Evolutionary conservation across 257 asterid species (phyloP).

Genomic region (Solanum pimpinellifolium): DNA sequence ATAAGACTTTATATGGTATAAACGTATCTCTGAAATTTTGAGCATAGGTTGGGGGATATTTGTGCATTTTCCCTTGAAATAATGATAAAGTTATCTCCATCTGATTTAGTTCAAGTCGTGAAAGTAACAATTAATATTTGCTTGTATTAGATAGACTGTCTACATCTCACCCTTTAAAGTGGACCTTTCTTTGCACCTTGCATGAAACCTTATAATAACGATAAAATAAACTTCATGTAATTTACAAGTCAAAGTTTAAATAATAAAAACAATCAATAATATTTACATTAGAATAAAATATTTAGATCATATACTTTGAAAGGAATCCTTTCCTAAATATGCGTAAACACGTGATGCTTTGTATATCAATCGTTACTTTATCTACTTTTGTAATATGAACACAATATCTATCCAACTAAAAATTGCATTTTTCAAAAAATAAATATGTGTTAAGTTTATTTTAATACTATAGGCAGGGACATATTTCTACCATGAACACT

Average conservation of each 20-base stretch:
- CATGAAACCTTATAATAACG: neutral
- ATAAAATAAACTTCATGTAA: neutral
- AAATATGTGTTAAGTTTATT: neutral
- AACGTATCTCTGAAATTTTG: no score
- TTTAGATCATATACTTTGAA: neutral
- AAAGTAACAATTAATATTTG: neutral
- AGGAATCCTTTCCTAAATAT: neutral
- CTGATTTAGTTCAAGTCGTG: neutral
- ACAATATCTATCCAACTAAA: neutral
- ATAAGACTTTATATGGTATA: no score
- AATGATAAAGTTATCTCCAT: neutral
- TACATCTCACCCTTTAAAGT: no score
- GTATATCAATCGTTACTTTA: neutral
- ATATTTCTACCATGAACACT: slow-evolving; percentile 82
- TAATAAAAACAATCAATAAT: neutral
- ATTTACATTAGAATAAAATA: neutral
- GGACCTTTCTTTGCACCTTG: neutral
- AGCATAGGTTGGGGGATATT: no score
- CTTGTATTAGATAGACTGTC: neutral
- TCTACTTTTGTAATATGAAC: neutral
- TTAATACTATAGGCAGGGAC: slow-evolving; percentile 52
- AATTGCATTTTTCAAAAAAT: neutral
- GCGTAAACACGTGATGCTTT: neutral
- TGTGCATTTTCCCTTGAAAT: no score
- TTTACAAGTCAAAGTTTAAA: neutral